A percentile compares a stretch with the other conserved stretches of the same genome.
Evolutionary conservation across 1,284 basidiomycete genomes (phyloP).

Genomic region (Sphagnurus paluster): DNA sequence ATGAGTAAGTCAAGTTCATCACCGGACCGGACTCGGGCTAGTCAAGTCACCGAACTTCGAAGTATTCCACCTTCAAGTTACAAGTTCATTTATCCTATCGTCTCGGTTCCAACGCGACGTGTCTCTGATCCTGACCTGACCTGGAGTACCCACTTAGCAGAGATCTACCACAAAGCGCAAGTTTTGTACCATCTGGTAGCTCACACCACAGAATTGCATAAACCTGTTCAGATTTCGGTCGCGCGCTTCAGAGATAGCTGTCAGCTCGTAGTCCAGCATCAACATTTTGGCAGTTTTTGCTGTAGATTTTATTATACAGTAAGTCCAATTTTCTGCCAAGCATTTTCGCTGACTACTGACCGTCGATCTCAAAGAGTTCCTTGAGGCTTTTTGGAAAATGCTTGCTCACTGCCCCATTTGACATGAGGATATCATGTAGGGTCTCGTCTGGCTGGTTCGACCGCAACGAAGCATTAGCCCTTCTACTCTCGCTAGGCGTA

Average conservation of each 20-base stretch:
- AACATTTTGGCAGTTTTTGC: conserved; percentile 35
- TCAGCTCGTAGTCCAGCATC: conserved; percentile 44
- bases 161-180: not conserved
- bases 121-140: conserved; percentile 13
- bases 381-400: conserved; percentile 48
- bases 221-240: conserved; percentile 50
- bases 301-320: too few species aligned
- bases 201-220: conserved; percentile 51
- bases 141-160: conserved; percentile 10
- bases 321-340: too few species aligned
- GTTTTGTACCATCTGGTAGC: conserved; percentile 36
- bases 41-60: too few species aligned
- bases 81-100: not conserved
- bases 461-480: conserved; percentile 47
- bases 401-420: conserved; percentile 42
- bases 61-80: not conserved
- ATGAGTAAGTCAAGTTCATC: too few species aligned
- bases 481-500: conserved; percentile 48
- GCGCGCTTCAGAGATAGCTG: conserved; percentile 27
- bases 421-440: conserved; percentile 46
- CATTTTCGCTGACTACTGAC: too few species aligned
- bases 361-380: conserved; percentile 44
- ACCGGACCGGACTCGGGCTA: too few species aligned
- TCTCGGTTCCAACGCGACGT: conserved; percentile 9
- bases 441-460: conserved; percentile 36